Evolutionary conservation across 75 land plant species (phyloP), one percentile per base, ranked within the genome.

Genomic region (Sequoia sempervirens): DNA sequence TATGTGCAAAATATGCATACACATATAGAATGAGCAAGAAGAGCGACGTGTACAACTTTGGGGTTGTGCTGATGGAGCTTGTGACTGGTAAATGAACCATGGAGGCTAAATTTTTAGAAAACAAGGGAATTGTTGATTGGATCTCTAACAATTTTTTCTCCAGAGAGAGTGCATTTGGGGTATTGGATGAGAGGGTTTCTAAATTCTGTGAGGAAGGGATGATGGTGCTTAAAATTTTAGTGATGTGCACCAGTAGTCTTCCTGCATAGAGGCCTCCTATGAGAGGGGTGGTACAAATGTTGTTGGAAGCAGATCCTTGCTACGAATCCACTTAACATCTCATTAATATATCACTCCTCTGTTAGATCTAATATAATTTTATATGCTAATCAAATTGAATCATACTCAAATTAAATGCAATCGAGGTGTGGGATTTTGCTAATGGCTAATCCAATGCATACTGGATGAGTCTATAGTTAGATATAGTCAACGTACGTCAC

Each of bases 31-130:
- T 93, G 66, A 89, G 80, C 73, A 93, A 93, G 89, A 93, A 93
- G 89, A 90, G 93, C 80, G 95, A 93, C 54, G 93, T 93, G 14
- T 93, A 93, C 84, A 92, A 93, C 87, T 93, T 93, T 43, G 95
- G 95, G 68, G 95, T 94, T 30, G 95, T 94, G 40, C 40, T 38
- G 40, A 38, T 38, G 40, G 40, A 38, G 40, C 40, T 38, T 38
- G 40, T 38, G 40, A 54, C 86, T 92, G 52, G 95, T 11, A 92
- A 82, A 58, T 75, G 87, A 73, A 93, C 95, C 45, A 79, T 89
- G 6, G 93, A 90, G 84, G 84, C 88, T 11, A 92, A 90, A 41
- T 92, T 86, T 80, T 93, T 93, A 14, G 92, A 94, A 53, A 86
- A 66, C 88, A 88, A 83, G 83, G 93, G 92, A 83, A 88, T 94